A percentile compares a stretch with the other conserved stretches of the same genome.
phyloP scores from a whole-genome alignment of 805 yeast genomes.

The Sugiyamaella smithiae region DNA sequence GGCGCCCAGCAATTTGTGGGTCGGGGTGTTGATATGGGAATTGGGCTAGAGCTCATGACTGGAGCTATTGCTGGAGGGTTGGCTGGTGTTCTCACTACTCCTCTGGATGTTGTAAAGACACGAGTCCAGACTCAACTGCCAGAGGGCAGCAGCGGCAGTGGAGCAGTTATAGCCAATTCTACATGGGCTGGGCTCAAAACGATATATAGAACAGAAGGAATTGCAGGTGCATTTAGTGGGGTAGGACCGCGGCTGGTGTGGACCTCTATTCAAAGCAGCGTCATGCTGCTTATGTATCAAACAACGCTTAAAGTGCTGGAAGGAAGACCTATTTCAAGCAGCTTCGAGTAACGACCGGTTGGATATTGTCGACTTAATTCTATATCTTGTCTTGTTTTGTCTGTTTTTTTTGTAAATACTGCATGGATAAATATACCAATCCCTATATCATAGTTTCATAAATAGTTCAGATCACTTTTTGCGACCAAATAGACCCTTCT shows the following conservation, averaged over 20 bases:
- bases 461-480: too few relatives aligned
- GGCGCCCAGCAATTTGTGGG: conserved; percentile 34
- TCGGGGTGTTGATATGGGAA: conserved; percentile 33
- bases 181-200: conserved; percentile 50
- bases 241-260: conserved; percentile 96
- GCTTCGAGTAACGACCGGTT: neutral
- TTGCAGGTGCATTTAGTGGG: conserved; percentile 80
- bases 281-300: conserved; percentile 89
- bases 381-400: too few relatives aligned
- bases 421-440: too few relatives aligned
- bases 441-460: too few relatives aligned
- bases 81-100: conserved; percentile 93
- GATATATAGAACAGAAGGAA: conserved; percentile 72
- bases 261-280: conserved; percentile 93
- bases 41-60: conserved; percentile 63
- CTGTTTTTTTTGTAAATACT: neutral
- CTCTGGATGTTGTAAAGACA: conserved; percentile 91
- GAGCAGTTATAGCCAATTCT: conserved; percentile 39
- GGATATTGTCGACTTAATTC: too few relatives aligned
- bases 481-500: conserved; percentile 76
- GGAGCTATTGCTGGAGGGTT: conserved; percentile 97
- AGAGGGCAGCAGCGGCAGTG: neutral
- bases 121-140: conserved; percentile 78
- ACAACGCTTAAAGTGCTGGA: conserved; percentile 59
- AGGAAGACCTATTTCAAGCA: neutral